phyloP scores from a whole-genome alignment of 768 basidiomycete species.

The Astraeus odoratus region DNA sequence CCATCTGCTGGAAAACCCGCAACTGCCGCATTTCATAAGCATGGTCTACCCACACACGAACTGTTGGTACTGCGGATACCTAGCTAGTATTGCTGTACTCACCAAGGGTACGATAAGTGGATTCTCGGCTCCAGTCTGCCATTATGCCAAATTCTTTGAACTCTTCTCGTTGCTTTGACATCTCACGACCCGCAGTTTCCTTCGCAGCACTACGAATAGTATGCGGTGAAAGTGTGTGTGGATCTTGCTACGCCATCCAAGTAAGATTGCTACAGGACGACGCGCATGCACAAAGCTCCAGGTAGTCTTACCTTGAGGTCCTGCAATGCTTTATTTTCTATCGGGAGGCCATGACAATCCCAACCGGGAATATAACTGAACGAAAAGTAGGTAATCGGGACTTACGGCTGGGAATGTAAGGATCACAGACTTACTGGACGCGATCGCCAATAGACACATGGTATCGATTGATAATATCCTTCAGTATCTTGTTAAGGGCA shows the following conservation, averaged over 20 bases:
- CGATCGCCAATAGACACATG: constrained; percentile 69
- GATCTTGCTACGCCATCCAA: constrained; percentile 40
- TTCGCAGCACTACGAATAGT: constrained; percentile 67
- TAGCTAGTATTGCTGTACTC: constrained; percentile 5
- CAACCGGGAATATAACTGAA: constrained; percentile 91
- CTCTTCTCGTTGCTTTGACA: constrained; percentile 69
- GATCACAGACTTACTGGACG: constrained; percentile 63
- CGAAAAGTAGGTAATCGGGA: constrained; percentile 2
- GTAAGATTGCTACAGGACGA: background rate
- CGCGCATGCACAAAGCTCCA: background rate
- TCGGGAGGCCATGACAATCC: constrained; percentile 97
- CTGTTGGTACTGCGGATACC: constrained; percentile 1
- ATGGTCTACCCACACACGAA: constrained; percentile 48
- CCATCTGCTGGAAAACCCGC: constrained; percentile 80
- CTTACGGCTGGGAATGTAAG: background rate
- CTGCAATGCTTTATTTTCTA: constrained; percentile 88
- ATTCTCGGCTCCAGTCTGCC: constrained; percentile 74
- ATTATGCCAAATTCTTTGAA: constrained; percentile 82
- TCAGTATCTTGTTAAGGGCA: constrained; percentile 91
- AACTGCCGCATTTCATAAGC: constrained; percentile 86
- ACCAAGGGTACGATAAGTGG: constrained; percentile 87
- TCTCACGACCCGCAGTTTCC: constrained; percentile 64
- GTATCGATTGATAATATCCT: constrained; percentile 92
- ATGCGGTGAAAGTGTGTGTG: constrained; percentile 46
- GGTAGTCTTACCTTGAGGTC: constrained; percentile 53